Base-by-base conservation (phyloP, 2,329 filamentous ascomycete species). In the Colletotrichum siamense region DNA sequence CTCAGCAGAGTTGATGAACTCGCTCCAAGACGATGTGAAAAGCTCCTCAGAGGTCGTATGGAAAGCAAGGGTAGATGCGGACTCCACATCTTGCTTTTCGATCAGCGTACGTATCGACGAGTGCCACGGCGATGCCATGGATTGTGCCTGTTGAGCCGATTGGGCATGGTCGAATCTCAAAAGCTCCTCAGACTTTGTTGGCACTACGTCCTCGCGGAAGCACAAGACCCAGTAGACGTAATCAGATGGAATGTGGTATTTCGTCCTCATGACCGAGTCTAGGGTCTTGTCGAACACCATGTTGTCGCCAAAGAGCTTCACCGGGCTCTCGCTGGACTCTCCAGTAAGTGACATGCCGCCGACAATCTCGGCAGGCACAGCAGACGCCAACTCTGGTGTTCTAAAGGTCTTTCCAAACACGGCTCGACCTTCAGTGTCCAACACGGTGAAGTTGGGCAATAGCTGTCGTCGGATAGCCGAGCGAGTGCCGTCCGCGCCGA, bases 391-490 rank as follows among this genome's bases (percentile, higher is more conserved):
- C 39, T 83, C 81, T 3, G 71, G 57, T 4, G 79, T 83, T 28
- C 86, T 49, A 4, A 80, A 79, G 2, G 85, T 86, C 76, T 86
- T 87, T 24, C 86, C 86, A 68, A 85, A 88, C 13, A 88, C 81
- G 30, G 83, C 82, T 13, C 84, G 79, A 18, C 82, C 81, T 10
- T 82, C 80, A 0, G 85, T 85, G 75, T 88, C 86, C 6, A 88
- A 65, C 6, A 82, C 73, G 24, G 79, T 75, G 44, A 82, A 81
- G 1, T 81, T 68, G 1, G 86, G 86, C 4, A 87, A 74, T 22
- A 83, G 77, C 70, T 87, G 86, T 32, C 79, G 82, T 8, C 86
- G 81, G n/a, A 86, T 81, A 13, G 71, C 70, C 22, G 84, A 87
- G 24, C 82, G 79, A 16, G 81, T 79, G 8, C 86, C 86, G 77